These are phyloP conservation scores for Rhytidiadelphus loreus DNA, from an alignment of 225 moss, liverwort and hornwort species.

Conservation along the genomic window DNA sequence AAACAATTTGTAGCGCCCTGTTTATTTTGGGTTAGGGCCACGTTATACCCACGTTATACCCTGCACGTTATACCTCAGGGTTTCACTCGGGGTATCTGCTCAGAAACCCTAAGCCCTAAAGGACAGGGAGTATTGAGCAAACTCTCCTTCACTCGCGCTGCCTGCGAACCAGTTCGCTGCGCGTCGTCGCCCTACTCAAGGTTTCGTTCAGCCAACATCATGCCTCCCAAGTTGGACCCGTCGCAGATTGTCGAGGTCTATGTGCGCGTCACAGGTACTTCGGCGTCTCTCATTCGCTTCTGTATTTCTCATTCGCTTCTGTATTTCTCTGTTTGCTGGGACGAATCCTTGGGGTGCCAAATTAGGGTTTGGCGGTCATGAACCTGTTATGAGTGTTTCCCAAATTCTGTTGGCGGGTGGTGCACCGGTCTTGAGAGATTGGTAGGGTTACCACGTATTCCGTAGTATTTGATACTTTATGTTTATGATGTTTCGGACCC, in stretches of 20 bases:
- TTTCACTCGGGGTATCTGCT: neutral
- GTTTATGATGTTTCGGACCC: neutral
- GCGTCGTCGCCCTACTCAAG: neutral
- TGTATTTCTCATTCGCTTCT: neutral
- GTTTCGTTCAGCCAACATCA: neutral
- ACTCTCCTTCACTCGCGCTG: neutral
- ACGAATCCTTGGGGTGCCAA: neutral
- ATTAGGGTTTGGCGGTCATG: neutral
- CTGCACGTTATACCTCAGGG: neutral
- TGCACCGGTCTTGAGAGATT: neutral
- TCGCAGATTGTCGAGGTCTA: conserved; percentile 28
- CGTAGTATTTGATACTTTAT: neutral
- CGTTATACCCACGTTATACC: too few species aligned
- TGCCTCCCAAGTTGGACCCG: conserved; percentile 40
- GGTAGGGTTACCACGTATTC: too few species aligned
- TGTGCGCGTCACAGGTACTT: conserved; percentile 41
- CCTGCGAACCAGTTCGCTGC: neutral
- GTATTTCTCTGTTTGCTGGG: neutral
- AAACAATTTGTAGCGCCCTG: neutral
- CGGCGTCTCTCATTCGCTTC: neutral
- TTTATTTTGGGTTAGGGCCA: too few species aligned
- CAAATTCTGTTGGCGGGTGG: neutral
- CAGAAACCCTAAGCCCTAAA: neutral
- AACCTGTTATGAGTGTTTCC: too few species aligned
- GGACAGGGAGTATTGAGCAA: neutral